Evolutionary conservation across 2,329 filamentous ascomycete genomes (phyloP).

Genomic region (Parafenestella ontariensis): DNA sequence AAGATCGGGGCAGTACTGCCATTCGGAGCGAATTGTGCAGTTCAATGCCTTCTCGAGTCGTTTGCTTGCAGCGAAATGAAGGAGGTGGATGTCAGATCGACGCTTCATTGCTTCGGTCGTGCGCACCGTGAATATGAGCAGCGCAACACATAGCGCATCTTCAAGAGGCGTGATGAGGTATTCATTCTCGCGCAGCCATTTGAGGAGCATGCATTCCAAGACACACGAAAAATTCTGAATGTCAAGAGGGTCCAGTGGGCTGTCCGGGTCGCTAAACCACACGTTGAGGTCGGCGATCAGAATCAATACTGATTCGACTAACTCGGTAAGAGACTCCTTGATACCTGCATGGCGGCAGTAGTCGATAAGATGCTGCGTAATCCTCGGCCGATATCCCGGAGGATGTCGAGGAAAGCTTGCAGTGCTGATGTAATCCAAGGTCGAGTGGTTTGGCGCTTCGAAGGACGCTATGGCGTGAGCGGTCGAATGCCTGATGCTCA

Average conservation of each 20-base stretch:
- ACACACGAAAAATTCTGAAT: slow-evolving; percentile 48
- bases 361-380: slow-evolving; percentile 39
- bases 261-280: slow-evolving; percentile 40
- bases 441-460: slow-evolving; percentile 41
- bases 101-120: slow-evolving; percentile 43
- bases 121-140: slow-evolving; percentile 47
- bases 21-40: slow-evolving; percentile 40
- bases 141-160: slow-evolving; percentile 44
- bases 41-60: slow-evolving; percentile 45
- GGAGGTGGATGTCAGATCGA: slow-evolving; percentile 30
- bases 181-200: slow-evolving; percentile 41
- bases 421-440: slow-evolving; percentile 37
- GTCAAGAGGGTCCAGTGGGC: slow-evolving; percentile 43
- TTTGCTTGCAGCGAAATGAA: slow-evolving; percentile 43
- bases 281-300: slow-evolving; percentile 47
- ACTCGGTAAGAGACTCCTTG: slow-evolving; percentile 33
- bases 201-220: slow-evolving; percentile 41
- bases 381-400: slow-evolving; percentile 34
- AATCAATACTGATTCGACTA: slow-evolving; percentile 38
- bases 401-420: slow-evolving; percentile 39
- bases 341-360: slow-evolving; percentile 40
- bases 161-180: slow-evolving; percentile 38
- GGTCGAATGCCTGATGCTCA: slow-evolving; percentile 50
- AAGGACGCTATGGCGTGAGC: slow-evolving; percentile 48
- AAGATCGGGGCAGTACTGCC: slow-evolving; percentile 42